Evolutionary conservation across 208 protist genomes (phyloP).

Genomic region (Blechomonas ayalai): DNA sequence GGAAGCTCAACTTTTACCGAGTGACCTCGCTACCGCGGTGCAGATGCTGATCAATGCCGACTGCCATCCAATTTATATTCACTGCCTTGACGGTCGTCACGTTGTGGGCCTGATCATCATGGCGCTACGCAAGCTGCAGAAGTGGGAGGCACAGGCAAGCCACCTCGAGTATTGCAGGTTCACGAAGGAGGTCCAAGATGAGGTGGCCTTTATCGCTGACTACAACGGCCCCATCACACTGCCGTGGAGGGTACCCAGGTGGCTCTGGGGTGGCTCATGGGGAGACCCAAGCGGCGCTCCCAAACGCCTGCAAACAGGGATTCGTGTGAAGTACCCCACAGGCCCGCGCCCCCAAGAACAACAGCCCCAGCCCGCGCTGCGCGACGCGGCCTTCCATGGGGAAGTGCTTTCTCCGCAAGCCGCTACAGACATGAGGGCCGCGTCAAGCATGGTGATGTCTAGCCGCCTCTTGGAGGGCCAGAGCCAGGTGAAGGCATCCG

Average conservation of each 20-base stretch:
- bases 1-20: slow-evolving; percentile 69
- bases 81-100: slow-evolving; percentile 84
- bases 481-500: not conserved
- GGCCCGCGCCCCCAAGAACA: not conserved
- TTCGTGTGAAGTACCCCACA: slow-evolving; percentile 24
- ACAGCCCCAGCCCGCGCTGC: no score
- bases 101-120: slow-evolving; percentile 67
- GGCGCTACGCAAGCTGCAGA: slow-evolving; percentile 70
- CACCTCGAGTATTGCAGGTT: slow-evolving; percentile 71
- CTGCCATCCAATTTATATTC: slow-evolving; percentile 67
- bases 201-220: slow-evolving; percentile 59
- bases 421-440: no score
- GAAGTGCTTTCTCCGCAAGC: no score
- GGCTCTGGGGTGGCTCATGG: slow-evolving; percentile 44
- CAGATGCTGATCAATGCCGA: slow-evolving; percentile 48
- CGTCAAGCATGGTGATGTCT: no score
- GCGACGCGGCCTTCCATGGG: no score
- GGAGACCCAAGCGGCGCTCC: slow-evolving; percentile 9
- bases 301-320: slow-evolving; percentile 13
- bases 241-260: slow-evolving; percentile 38
- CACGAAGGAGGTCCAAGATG: slow-evolving; percentile 44
- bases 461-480: no score
- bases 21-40: slow-evolving; percentile 53
- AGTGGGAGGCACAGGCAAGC: slow-evolving; percentile 44
- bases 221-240: slow-evolving; percentile 64